Percentiles rank a stretch among this genome's conserved stretches.
Evolutionary conservation across 176 grass and related monocot genomes (phyloP).

Genomic region (Avena eriantha): DNA sequence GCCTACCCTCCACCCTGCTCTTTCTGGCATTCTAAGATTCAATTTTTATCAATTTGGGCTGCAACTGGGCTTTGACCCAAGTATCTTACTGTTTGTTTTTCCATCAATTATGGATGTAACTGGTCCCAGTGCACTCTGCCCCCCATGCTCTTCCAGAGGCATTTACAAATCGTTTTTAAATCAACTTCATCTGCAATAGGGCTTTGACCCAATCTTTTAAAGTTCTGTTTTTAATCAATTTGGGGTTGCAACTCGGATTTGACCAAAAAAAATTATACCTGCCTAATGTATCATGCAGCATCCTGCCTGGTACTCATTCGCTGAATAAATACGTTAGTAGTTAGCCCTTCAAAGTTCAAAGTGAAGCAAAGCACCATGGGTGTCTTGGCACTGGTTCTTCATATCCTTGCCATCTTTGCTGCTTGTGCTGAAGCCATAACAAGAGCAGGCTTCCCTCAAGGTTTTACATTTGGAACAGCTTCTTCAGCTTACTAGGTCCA

Average conservation of each 20-base stretch:
- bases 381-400: conserved; percentile 43
- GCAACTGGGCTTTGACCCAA: background rate
- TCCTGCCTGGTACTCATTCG: conserved; percentile 35
- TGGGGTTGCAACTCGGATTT: background rate
- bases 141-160: background rate
- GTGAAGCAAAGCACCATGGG: conserved; percentile 47
- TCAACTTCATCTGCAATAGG: background rate
- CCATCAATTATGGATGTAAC: background rate
- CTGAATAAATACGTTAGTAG: conserved; percentile 32
- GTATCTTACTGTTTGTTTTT: background rate
- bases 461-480: conserved; percentile 92
- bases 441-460: conserved; percentile 76
- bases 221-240: background rate
- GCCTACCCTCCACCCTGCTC: background rate
- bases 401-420: conserved; percentile 56
- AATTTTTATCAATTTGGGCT: background rate
- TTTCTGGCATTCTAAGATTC: background rate
- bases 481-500: conserved; percentile 88
- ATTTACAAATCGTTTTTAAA: background rate
- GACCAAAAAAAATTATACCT: background rate
- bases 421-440: conserved; percentile 58
- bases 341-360: conserved; percentile 26
- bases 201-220: background rate
- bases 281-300: background rate
- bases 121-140: background rate